A percentile compares a stretch with the other conserved stretches of the same genome.
These are phyloP conservation scores for Jaapia argillacea DNA, from an alignment of 768 basidiomycete genomes.

Conservation along the genomic window DNA sequence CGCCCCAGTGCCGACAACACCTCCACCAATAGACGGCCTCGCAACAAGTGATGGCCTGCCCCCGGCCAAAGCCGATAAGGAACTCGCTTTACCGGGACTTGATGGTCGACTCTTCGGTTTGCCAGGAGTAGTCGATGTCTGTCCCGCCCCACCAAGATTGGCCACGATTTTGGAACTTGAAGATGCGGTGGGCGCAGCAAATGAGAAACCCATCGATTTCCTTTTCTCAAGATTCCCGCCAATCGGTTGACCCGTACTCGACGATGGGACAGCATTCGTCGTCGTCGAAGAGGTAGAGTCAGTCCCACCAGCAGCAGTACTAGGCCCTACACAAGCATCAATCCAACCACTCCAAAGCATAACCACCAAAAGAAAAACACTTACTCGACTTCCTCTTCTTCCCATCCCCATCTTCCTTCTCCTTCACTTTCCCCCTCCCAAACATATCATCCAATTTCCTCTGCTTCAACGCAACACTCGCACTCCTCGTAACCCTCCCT, in stretches of 20 bases:
- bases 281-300: neutral
- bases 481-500: too few species aligned
- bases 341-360: neutral
- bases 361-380: neutral
- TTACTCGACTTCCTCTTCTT: neutral
- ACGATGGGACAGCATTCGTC: neutral
- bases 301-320: neutral
- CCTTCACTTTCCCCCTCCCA: too few species aligned
- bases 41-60: neutral
- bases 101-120: neutral
- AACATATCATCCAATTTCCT: too few species aligned
- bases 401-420: neutral
- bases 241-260: neutral
- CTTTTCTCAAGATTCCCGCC: neutral
- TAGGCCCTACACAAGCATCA: neutral
- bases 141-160: too few species aligned
- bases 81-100: neutral
- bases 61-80: neutral
- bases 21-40: neutral
- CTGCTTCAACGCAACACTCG: too few species aligned
- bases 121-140: neutral
- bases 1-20: neutral
- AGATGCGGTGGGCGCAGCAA: neutral
- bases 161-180: neutral
- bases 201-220: neutral